Conservation (phyloP, 768 basidiomycete species). For the Exsudoporus frostii region DNA sequence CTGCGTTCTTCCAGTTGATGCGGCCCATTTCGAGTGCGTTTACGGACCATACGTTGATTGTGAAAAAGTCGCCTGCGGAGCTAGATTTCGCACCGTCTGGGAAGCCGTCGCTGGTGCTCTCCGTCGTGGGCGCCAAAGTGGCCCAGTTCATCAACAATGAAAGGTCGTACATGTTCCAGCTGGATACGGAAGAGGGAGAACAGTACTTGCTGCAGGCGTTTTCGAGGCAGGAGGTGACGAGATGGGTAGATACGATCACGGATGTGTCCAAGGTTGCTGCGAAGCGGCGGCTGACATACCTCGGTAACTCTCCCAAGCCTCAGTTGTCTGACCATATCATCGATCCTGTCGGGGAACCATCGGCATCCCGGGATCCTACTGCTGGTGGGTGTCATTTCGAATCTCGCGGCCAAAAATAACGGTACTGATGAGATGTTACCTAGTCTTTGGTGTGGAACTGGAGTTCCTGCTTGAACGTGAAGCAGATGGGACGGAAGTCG, state of each 20-base stretch:
- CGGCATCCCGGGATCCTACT: constrained; percentile 64
- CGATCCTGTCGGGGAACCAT: constrained; percentile 43
- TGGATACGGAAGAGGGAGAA: constrained; percentile 85
- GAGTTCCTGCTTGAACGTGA: constrained; percentile 69
- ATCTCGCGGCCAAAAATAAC: neutral
- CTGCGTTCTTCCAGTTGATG: constrained; percentile 81
- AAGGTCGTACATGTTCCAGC: constrained; percentile 76
- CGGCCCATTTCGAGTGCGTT: constrained; percentile 88
- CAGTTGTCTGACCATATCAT: constrained; percentile 74
- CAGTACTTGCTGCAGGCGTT: constrained; percentile 76
- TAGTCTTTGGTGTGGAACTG: constrained; percentile 77
- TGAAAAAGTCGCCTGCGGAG: constrained; percentile 65
- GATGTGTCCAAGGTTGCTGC: constrained; percentile 70
- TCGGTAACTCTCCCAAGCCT: constrained; percentile 73
- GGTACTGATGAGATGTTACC: constrained; percentile 4
- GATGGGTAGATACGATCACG: constrained; percentile 75
- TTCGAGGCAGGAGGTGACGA: constrained; percentile 65
- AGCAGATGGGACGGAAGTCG: constrained; percentile 44
- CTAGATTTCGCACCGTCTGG: constrained; percentile 70
- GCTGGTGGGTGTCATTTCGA: constrained; percentile 51
- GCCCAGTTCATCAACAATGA: constrained; percentile 74
- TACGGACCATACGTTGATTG: constrained; percentile 49
- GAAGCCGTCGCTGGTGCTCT: constrained; percentile 75
- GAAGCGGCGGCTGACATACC: constrained; percentile 75
- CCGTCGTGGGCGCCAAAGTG: constrained; percentile 68